Evolutionary conservation across 192 early-diverging fungal species (phyloP).

Genomic region (Backusella psychrophila): DNA sequence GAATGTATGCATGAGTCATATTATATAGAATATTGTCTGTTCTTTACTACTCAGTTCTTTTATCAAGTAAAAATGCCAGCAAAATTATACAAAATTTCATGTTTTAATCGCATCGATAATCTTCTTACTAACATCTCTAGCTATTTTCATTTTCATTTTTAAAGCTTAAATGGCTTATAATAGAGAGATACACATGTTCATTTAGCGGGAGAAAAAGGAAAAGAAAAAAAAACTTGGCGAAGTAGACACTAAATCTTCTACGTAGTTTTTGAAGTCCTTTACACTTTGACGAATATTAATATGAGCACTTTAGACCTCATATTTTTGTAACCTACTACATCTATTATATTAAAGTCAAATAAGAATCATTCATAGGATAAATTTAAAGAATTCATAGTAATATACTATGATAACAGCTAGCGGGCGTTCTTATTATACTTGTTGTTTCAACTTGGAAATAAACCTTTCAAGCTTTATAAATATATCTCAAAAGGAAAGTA

Average conservation of each 20-base stretch:
- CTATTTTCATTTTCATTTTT: neutral
- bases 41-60: neutral
- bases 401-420: neutral
- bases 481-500: neutral
- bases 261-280: neutral
- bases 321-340: neutral
- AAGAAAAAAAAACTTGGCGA: neutral
- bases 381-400: slow-evolving; percentile 90
- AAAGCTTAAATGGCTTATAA: neutral
- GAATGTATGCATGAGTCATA: neutral
- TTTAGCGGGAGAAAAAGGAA: neutral
- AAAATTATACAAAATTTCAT: neutral
- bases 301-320: neutral
- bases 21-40: neutral
- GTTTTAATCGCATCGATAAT: neutral
- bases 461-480: neutral
- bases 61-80: no score
- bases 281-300: neutral
- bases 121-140: neutral
- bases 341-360: neutral
- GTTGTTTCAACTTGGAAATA: neutral
- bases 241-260: neutral
- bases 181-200: neutral
- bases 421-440: neutral
- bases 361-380: neutral